phyloP scores from a whole-genome alignment of 306 rosid species.

The Pyrus bretschneideri region DNA sequence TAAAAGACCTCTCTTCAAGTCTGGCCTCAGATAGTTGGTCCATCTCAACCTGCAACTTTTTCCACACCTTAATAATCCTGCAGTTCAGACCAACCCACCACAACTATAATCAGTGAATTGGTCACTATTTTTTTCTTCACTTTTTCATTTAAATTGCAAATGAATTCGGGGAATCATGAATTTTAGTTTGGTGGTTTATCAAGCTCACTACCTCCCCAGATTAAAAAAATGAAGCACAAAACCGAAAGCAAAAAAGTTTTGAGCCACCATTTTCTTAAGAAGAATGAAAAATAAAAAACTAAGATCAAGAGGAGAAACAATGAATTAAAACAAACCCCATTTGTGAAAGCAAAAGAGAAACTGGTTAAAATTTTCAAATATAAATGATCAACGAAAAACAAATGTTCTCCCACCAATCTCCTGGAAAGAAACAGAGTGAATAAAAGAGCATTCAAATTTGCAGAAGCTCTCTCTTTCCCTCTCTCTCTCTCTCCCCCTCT shows the following conservation, averaged over 20 bases:
- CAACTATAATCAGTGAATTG: background rate
- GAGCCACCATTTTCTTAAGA: background rate
- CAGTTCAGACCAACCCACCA: constrained; percentile 10
- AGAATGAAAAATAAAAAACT: background rate
- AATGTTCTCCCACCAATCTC: background rate
- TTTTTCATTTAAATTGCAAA: background rate
- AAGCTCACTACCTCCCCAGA: background rate
- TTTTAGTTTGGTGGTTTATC: background rate
- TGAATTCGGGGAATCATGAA: background rate
- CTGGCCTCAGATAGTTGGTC: constrained; percentile 90
- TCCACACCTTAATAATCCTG: constrained; percentile 89
- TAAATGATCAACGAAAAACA: background rate
- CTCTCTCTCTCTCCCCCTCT: background rate
- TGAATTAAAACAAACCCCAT: background rate
- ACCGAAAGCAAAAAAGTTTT: background rate
- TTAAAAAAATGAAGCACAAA: background rate
- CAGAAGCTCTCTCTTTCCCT: background rate
- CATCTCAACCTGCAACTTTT: constrained; percentile 95
- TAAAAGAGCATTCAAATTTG: constrained; percentile 3
- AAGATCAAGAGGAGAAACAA: background rate
- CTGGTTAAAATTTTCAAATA: background rate
- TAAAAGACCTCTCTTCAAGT: constrained; percentile 85
- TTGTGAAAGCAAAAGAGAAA: background rate
- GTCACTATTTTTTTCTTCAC: too few species aligned
- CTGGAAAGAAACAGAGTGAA: background rate